Base-by-base conservation (phyloP, 2,329 filamentous ascomycete genomes). In the Alternaria brassicae region DNA sequence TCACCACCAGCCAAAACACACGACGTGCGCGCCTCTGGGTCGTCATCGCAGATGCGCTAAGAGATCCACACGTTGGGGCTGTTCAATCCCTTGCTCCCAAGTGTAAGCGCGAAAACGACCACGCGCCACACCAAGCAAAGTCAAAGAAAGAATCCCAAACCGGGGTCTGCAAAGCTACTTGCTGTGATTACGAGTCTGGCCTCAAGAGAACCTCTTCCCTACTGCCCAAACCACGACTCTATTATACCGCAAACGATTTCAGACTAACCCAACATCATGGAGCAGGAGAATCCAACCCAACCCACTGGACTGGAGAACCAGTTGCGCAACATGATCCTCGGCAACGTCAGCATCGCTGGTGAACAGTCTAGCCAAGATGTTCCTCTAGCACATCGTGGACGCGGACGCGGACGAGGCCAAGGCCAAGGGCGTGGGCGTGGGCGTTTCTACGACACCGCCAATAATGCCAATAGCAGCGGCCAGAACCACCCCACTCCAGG, bases 241-340 rank as follows among this genome's bases (percentile, higher is more conserved):
- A 32, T 36, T 25, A 9, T 19, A 25, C 2, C 44, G 44, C 44
- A 15, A 48, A 23, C 17, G 19, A 4, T 0, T 36, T 34, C 30
- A 17, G 5, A 34, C 56, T 49, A 41, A 62, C 30, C 28, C 45
- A n/a, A 45, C 58, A 56, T 42, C 53, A 75, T 72, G 71, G 65
- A 63, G 23, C 62, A 60, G 42, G 30, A 54, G 28, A 32, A 53
- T 48, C 42, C 61, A 28, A 28, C 60, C 47, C 47, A 60, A 21
- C 52, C 56, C 19, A 60, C 36, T 27, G 68, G 60, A 23, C 62
- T 78, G 48, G 88, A 90, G 69, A 81, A 84, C 49, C 85, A 83
- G 53, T 77, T 90, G 37, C 84, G 86, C 44, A 81, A 79, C 59
- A 83, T 91, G 74, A 88, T 88, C 28, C 79, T 90, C 49, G 82